Conservation (phyloP, 1,284 basidiomycete genomes). For the Ustilago curta region DNA sequence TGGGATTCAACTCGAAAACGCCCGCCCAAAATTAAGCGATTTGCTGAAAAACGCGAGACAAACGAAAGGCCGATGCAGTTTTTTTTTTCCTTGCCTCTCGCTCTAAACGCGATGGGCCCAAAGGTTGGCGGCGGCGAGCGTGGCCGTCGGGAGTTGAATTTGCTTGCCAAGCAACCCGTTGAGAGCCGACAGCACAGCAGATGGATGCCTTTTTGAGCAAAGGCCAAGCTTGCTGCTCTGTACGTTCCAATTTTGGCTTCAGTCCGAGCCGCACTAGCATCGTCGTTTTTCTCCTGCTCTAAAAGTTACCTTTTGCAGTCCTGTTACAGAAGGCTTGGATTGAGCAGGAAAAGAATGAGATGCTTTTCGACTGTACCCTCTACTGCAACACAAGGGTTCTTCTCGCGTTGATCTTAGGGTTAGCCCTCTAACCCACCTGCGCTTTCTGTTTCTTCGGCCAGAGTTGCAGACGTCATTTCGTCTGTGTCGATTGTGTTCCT, state of each 20-base stretch:
- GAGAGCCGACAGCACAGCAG: neutral
- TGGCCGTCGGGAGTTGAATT: slow-evolving; percentile 2
- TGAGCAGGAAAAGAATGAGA: too few relatives aligned
- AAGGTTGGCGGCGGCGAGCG: slow-evolving; percentile 1
- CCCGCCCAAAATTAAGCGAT: slow-evolving; percentile 1
- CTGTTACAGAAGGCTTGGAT: too few relatives aligned
- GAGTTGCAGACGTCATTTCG: too few relatives aligned
- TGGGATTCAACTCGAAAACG: neutral
- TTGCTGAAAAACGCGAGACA: slow-evolving; percentile 1
- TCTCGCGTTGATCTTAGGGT: slow-evolving; percentile 11
- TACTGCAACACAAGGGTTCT: neutral
- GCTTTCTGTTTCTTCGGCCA: neutral
- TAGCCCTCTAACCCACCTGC: neutral
- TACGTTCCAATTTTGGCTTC: too few relatives aligned
- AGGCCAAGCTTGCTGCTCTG: too few relatives aligned
- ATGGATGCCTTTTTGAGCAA: too few relatives aligned
- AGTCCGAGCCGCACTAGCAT: too few relatives aligned
- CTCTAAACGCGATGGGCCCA: neutral
- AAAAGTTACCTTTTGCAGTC: too few relatives aligned
- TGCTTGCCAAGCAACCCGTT: neutral
- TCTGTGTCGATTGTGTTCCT: too few relatives aligned
- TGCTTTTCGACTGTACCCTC: too few relatives aligned
- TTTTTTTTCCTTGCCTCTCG: too few relatives aligned
- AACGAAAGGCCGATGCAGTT: slow-evolving; percentile 5
- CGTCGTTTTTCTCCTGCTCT: too few relatives aligned